These are phyloP conservation scores for Protea cynaroides DNA, from an alignment of 164 flowering plant genomes.

Conservation along the genomic window DNA sequence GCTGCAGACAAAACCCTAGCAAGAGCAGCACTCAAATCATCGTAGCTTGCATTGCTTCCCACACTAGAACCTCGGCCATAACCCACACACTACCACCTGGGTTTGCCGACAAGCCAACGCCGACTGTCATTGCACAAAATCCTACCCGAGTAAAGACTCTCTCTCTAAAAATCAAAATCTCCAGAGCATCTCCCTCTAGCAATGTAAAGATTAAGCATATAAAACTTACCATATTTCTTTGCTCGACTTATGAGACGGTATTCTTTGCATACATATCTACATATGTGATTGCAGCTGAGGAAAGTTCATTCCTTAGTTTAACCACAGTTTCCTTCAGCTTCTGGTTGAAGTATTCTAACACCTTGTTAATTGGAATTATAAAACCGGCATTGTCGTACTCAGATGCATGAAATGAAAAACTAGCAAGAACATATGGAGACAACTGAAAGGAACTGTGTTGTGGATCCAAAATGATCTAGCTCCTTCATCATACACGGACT, in stretches of 20 bases:
- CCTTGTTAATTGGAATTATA: constrained; percentile 25
- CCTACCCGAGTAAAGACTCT: too few species aligned
- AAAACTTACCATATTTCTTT: constrained; percentile 19
- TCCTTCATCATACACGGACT: constrained; percentile 29
- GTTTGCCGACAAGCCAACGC: too few species aligned
- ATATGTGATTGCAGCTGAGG: constrained; percentile 28
- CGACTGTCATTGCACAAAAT: too few species aligned
- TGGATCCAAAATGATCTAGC: constrained; percentile 46
- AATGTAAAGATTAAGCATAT: neutral
- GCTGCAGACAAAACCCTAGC: too few species aligned
- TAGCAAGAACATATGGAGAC: constrained; percentile 28
- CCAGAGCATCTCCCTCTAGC: too few species aligned
- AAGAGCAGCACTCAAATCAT: too few species aligned
- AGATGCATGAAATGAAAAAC: constrained; percentile 5
- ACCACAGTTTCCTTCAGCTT: constrained; percentile 24
- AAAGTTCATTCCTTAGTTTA: constrained; percentile 30
- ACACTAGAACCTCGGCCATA: too few species aligned
- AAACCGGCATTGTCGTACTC: constrained; percentile 31
- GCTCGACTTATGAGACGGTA: constrained; percentile 22
- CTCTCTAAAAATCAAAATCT: too few species aligned
- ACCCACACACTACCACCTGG: too few species aligned
- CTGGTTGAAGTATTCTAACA: constrained; percentile 31
- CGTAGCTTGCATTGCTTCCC: too few species aligned
- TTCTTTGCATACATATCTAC: constrained; percentile 38
- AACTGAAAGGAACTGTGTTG: constrained; percentile 51